A percentile compares a stretch with the other conserved stretches of the same genome.
Evolutionary conservation across 805 yeast species (phyloP).

Genomic region (Cyberlindnera mississippiensis): DNA sequence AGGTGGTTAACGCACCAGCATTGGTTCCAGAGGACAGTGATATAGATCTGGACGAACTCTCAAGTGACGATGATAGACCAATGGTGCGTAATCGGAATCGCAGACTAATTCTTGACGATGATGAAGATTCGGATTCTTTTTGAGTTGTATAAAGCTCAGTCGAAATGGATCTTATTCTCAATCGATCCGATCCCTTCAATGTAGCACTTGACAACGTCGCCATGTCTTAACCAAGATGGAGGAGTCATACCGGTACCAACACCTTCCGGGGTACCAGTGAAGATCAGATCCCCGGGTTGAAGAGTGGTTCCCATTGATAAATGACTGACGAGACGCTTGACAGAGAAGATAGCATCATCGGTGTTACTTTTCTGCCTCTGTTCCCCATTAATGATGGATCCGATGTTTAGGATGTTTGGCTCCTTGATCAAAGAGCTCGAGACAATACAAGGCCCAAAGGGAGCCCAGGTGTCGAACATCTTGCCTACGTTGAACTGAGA

Average conservation of each 20-base stretch:
- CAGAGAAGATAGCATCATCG: constrained; percentile 47
- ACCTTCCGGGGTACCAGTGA: constrained; percentile 57
- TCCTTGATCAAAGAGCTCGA: constrained; percentile 29
- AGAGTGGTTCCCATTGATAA: constrained; percentile 49
- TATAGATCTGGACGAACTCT: not conserved
- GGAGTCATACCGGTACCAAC: constrained; percentile 46
- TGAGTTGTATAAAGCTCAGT: not conserved
- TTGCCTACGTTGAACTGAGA: constrained; percentile 51
- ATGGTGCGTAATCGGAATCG: not conserved
- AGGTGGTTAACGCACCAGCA: not conserved
- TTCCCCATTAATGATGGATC: constrained; percentile 45
- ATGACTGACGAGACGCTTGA: constrained; percentile 39
- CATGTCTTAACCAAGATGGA: constrained; percentile 39
- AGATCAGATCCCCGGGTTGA: constrained; percentile 49
- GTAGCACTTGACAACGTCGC: constrained; percentile 40
- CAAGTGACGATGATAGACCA: not conserved
- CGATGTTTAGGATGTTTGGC: constrained; percentile 33
- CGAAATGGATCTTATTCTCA: constrained; percentile 28
- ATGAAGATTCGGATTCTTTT: not conserved
- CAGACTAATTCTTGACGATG: constrained; percentile 1
- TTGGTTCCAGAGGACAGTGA: not conserved
- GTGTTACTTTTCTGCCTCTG: constrained; percentile 43
- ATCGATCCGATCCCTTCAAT: constrained; percentile 43
- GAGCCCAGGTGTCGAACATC: constrained; percentile 54
- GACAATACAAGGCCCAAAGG: constrained; percentile 52